Evolutionary conservation across 139 green algal species (phyloP).

Genomic region (Medakamo hakoo): DNA sequence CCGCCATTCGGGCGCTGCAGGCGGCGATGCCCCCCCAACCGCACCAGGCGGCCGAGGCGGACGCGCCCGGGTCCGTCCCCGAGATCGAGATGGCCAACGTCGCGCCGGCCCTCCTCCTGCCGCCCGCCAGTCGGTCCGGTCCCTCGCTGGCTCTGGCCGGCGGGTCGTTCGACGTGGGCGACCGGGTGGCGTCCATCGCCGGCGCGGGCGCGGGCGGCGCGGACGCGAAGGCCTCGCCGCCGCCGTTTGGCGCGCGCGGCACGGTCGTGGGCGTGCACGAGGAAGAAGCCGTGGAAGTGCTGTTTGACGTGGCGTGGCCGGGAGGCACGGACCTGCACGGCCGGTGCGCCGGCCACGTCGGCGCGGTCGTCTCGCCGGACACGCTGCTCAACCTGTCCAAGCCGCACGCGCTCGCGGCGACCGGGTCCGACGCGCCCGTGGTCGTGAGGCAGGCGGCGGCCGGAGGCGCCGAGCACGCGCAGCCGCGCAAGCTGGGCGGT

Average conservation of each 20-base stretch:
- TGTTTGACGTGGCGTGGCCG: constrained; percentile 29
- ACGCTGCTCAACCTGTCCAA: constrained; percentile 37
- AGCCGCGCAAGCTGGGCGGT: no score
- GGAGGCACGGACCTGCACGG: constrained; percentile 33
- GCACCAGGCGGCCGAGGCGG: background rate
- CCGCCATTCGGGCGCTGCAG: constrained; percentile 54
- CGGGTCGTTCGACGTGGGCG: constrained; percentile 61
- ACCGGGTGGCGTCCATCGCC: constrained; percentile 47
- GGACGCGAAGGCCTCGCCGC: no score
- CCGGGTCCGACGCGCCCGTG: constrained; percentile 5
- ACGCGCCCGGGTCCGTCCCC: background rate
- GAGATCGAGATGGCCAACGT: constrained; percentile 59
- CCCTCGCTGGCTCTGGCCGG: constrained; percentile 25
- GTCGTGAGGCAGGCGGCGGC: constrained; percentile 8
- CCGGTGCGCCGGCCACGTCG: constrained; percentile 12
- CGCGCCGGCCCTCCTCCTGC: constrained; percentile 51
- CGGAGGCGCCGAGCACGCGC: background rate
- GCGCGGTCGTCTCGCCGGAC: constrained; percentile 13
- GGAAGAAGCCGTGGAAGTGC: constrained; percentile 52
- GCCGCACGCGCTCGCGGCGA: constrained; percentile 16
- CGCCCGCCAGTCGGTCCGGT: constrained; percentile 22
- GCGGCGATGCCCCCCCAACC: constrained; percentile 14
- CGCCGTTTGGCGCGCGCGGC: constrained; percentile 54
- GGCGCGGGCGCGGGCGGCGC: constrained; percentile 20
- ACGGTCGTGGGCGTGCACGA: constrained; percentile 42